Percentiles rank a stretch among this genome's conserved stretches.
Conservation (phyloP, 768 basidiomycete genomes). For the Pleurotus tuber-regium region DNA sequence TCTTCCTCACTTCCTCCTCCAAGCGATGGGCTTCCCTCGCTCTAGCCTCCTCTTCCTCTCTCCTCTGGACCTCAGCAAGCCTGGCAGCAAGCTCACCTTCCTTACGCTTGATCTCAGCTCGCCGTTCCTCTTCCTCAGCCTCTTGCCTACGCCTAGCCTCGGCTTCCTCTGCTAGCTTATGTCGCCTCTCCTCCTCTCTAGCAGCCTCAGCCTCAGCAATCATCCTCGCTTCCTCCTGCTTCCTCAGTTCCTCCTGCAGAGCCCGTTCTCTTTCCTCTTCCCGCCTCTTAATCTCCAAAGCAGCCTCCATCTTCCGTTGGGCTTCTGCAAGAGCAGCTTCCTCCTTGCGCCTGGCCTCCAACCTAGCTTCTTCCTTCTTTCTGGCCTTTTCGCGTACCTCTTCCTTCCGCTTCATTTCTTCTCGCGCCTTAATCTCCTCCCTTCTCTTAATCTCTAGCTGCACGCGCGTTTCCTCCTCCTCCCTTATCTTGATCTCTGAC, state of each 20-base stretch:
- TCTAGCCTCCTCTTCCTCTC: conserved; percentile 1
- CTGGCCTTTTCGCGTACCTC: conserved; percentile 13
- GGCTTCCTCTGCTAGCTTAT: conserved; percentile 9
- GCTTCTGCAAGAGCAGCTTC: conserved; percentile 21
- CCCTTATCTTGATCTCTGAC: background rate
- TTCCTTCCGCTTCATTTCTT: conserved; percentile 14
- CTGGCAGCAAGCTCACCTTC: conserved; percentile 6
- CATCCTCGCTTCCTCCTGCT: conserved; percentile 18
- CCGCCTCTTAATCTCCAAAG: background rate
- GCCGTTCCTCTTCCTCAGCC: conserved; percentile 10
- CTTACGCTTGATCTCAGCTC: conserved; percentile 1
- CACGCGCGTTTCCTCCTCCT: conserved; percentile 3
- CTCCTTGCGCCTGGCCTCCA: conserved; percentile 3
- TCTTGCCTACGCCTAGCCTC: conserved; percentile 20
- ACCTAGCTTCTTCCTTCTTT: conserved; percentile 8
- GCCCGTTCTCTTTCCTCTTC: conserved; percentile 11
- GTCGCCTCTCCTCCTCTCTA: conserved; percentile 13
- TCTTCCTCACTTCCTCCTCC: background rate
- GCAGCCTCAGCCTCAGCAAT: conserved; percentile 13
- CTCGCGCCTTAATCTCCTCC: background rate
- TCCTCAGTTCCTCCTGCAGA: conserved; percentile 22
- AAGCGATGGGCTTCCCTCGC: no score
- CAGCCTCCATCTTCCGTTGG: conserved; percentile 21
- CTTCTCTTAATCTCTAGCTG: conserved; percentile 20
- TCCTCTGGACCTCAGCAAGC: background rate